Evolutionary conservation across 345 rosid species (phyloP).

Genomic region (Aethionema arabicum): DNA sequence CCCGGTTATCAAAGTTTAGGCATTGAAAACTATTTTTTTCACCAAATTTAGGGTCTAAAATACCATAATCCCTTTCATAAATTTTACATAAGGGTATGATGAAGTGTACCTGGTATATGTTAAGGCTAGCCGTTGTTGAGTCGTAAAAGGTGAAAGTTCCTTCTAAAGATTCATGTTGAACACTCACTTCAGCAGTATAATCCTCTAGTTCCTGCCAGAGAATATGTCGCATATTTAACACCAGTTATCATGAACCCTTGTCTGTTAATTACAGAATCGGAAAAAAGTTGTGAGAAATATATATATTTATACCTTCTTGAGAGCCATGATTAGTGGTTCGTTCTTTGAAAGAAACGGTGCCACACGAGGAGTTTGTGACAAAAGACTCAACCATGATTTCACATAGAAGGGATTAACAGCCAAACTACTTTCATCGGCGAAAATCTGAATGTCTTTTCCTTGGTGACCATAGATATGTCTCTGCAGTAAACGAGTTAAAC

Average conservation of each 20-base stretch:
- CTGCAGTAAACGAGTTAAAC: slow-evolving; percentile 39
- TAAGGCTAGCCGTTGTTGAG: slow-evolving; percentile 69
- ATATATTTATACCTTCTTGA: slow-evolving; percentile 59
- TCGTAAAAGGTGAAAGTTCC: slow-evolving; percentile 90
- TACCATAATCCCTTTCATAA: too few species aligned
- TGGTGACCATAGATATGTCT: slow-evolving; percentile 81
- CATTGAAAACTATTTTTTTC: too few species aligned
- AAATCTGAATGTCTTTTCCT: slow-evolving; percentile 72
- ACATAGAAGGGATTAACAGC: slow-evolving; percentile 78
- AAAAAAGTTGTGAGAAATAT: neutral
- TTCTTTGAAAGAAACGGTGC: slow-evolving; percentile 91
- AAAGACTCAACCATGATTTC: slow-evolving; percentile 76
- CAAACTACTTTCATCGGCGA: slow-evolving; percentile 82
- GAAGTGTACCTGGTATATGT: slow-evolving; percentile 78
- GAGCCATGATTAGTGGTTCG: slow-evolving; percentile 73
- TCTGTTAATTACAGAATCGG: neutral
- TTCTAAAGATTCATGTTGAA: slow-evolving; percentile 80
- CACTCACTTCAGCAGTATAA: slow-evolving; percentile 68
- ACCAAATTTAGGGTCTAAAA: too few species aligned
- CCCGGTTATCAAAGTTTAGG: too few species aligned
- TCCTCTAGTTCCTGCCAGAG: slow-evolving; percentile 72
- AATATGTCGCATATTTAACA: slow-evolving; percentile 22
- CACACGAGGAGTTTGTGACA: slow-evolving; percentile 91
- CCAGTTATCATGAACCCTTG: slow-evolving; percentile 11
- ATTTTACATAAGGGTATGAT: neutral